A percentile compares a stretch with the other conserved stretches of the same genome.
phyloP scores from a whole-genome alignment of 768 basidiomycete genomes.

The Pleurotus pulmonarius region DNA sequence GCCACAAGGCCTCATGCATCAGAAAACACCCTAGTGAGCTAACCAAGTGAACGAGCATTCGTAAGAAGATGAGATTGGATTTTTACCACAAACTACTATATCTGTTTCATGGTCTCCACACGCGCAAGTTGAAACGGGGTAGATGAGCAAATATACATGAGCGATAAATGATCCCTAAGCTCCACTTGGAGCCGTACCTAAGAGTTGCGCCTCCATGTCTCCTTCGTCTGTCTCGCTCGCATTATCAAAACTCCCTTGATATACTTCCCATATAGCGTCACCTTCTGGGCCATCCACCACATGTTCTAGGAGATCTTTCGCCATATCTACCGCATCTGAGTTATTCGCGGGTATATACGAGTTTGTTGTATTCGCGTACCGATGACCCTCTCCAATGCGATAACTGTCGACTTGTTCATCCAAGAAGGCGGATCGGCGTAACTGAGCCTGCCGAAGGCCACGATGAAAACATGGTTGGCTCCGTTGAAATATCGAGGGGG shows the following conservation, averaged over 20 bases:
- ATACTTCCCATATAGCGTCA: constrained; percentile 63
- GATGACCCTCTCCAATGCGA: constrained; percentile 39
- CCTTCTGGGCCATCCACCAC: constrained; percentile 72
- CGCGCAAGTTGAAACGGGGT: too few relatives aligned
- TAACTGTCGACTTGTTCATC: constrained; percentile 36
- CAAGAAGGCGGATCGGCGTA: constrained; percentile 66
- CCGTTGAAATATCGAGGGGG: constrained; percentile 59
- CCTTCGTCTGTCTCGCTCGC: constrained; percentile 48
- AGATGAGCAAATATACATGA: too few relatives aligned
- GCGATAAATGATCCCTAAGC: neutral
- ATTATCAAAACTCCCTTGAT: constrained; percentile 43
- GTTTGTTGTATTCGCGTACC: constrained; percentile 32
- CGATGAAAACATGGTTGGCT: constrained; percentile 65
- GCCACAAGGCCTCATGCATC: too few relatives aligned
- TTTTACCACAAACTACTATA: too few relatives aligned
- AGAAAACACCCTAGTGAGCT: too few relatives aligned
- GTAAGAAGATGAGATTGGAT: too few relatives aligned
- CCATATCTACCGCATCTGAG: constrained; percentile 34
- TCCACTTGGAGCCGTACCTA: constrained; percentile 21
- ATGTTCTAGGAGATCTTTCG: constrained; percentile 57
- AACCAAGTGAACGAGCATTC: too few relatives aligned
- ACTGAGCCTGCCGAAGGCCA: constrained; percentile 73
- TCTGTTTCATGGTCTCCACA: too few relatives aligned
- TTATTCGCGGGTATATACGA: neutral
- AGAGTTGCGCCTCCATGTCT: constrained; percentile 50